Evolutionary conservation across 1,139 yeast species (phyloP), one percentile per base, ranked within the genome.

Genomic region (Geotrichum australiense): DNA sequence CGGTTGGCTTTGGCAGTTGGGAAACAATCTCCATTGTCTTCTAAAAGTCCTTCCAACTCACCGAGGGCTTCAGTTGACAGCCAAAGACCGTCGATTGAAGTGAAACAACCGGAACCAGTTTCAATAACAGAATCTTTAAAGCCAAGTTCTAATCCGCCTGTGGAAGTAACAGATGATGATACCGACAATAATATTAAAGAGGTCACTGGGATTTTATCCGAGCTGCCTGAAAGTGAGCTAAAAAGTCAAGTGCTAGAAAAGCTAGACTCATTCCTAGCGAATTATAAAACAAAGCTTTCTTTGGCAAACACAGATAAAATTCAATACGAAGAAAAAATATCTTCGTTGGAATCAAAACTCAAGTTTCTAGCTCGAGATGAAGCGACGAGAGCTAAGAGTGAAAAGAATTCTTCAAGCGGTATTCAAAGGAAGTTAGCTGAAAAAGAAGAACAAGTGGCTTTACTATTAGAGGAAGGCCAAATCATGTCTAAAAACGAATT

Each of bases 1-100:
- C 66, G 96, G 49, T 66, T 86, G 45, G 93, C 93, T 1, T 63
- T 79, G 52, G 96, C 96, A 1, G 87, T 89, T 3, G 76, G 75
- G 52, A 45, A 42, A 31, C 33, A 38, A 32, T 15, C 41, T 3
- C 36, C 47, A 22, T 16, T 30, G 4, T 16, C 32, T 1, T 30
- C 47, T 8, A 36, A 30, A 36, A 31, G 26, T n/a, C 41, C 42
- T 1, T 14, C 14, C 4, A 16, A 42, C 2, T 40, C 45, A 10
- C 43, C 46, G 4, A 19, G 35, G 20, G 20, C 30, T 3, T 47
- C 46, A 10, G 11, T 35, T 5, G 48, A 46, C 15, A 14, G 18
- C 12, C 21, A 32, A 11, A 33, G 39, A 8, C 30, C 40, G 10
- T 19, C 37, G 7, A 24, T 24, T 8, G 32, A 29, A 6, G 21